phyloP scores from a whole-genome alignment of 495 filamentous ascomycete genomes.

The Pyronema domesticum region DNA sequence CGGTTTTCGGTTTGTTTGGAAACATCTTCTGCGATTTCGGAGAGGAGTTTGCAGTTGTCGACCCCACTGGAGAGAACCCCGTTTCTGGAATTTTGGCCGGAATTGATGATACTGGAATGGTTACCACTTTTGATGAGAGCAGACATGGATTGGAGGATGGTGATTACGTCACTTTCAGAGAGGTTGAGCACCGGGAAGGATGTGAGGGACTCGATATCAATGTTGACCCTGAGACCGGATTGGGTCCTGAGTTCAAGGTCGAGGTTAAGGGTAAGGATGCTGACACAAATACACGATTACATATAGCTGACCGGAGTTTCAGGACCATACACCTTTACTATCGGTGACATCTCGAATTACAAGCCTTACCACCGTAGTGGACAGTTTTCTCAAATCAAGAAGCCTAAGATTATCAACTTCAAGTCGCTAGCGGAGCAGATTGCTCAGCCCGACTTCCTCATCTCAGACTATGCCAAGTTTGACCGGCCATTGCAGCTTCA shows the following conservation, averaged over 20 bases:
- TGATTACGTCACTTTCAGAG: slow-evolving; percentile 86
- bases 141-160: slow-evolving; percentile 92
- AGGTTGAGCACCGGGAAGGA: slow-evolving; percentile 76
- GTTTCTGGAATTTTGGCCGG: slow-evolving; percentile 77
- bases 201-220: slow-evolving; percentile 29
- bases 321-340: slow-evolving; percentile 86
- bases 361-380: slow-evolving; percentile 76
- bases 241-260: slow-evolving; percentile 55
- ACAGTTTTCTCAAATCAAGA: slow-evolving; percentile 87
- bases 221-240: slow-evolving; percentile 22
- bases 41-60: slow-evolving; percentile 72
- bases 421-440: slow-evolving; percentile 56
- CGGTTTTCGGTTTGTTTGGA: slow-evolving; percentile 87
- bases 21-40: slow-evolving; percentile 96
- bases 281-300: background rate
- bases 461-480: slow-evolving; percentile 95
- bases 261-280: slow-evolving; percentile 53
- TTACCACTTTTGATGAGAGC: slow-evolving; percentile 88
- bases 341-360: slow-evolving; percentile 76
- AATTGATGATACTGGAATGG: slow-evolving; percentile 73
- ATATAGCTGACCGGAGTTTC: background rate
- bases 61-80: slow-evolving; percentile 77
- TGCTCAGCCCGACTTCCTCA: slow-evolving; percentile 69
- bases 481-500: slow-evolving; percentile 86
- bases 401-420: slow-evolving; percentile 89